These are phyloP conservation scores for Botrytis deweyae DNA, from an alignment of 2,329 filamentous ascomycete species.

Conservation along the genomic window DNA sequence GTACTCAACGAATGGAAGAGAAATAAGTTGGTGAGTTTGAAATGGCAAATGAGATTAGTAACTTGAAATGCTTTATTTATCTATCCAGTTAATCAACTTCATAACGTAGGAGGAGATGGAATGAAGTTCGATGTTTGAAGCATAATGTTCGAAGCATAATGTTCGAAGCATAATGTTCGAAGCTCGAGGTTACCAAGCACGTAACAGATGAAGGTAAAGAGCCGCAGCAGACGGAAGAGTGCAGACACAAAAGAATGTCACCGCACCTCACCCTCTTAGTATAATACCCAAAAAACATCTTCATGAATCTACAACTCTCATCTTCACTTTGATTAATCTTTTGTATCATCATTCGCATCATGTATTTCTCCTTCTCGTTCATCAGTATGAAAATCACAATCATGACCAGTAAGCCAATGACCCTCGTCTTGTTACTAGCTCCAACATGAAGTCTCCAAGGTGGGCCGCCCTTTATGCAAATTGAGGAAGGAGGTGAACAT, in stretches of 20 bases:
- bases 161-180: too few species aligned
- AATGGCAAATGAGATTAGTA: background rate
- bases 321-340: background rate
- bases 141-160: too few species aligned
- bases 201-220: background rate
- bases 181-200: background rate
- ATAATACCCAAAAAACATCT: background rate
- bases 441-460: background rate
- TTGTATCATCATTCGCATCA: background rate
- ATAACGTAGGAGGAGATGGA: background rate
- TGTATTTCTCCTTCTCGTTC: background rate
- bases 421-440: background rate
- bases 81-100: background rate
- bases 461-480: background rate
- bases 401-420: background rate
- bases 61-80: background rate
- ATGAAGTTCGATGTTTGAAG: background rate
- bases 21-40: background rate
- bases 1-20: background rate
- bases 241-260: background rate
- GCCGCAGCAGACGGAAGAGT: background rate
- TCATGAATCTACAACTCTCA: background rate
- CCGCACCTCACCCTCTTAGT: background rate
- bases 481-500: background rate
- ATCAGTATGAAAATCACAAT: background rate